These are phyloP conservation scores for Trametes cinnabarina DNA, from an alignment of 768 basidiomycete species.

Conservation along the genomic window DNA sequence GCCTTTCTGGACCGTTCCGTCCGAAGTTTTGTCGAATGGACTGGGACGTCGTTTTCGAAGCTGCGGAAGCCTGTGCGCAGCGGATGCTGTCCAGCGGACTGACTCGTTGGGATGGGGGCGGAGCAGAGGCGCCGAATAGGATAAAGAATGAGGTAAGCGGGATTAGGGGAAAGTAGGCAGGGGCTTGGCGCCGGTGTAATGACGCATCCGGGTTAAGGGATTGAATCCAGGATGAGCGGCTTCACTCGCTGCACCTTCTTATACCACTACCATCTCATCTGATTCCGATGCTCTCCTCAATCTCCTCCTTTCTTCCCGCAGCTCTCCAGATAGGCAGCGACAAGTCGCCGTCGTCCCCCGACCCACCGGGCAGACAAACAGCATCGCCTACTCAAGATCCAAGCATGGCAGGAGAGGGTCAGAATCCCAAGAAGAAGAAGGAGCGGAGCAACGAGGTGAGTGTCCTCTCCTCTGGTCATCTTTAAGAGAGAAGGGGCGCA, in stretches of 20 bases:
- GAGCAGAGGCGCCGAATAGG: background rate
- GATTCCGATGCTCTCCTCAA: slow-evolving; percentile 24
- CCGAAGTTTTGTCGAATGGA: too few species aligned
- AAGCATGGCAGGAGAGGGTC: slow-evolving; percentile 29
- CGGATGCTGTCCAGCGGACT: background rate
- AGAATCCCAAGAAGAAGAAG: slow-evolving; percentile 44
- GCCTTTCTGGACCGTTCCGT: too few species aligned
- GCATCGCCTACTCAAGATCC: slow-evolving; percentile 6
- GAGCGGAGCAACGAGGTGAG: slow-evolving; percentile 50
- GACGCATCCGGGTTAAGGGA: slow-evolving; percentile 7
- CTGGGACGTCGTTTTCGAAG: background rate
- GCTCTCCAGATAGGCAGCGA: slow-evolving; percentile 20
- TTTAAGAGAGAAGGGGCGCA: too few species aligned
- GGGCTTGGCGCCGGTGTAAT: slow-evolving; percentile 13
- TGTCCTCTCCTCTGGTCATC: background rate
- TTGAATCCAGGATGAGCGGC: slow-evolving; percentile 5
- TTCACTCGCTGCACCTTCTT: slow-evolving; percentile 1
- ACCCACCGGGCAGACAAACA: background rate
- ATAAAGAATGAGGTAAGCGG: background rate
- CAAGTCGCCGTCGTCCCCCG: slow-evolving; percentile 9
- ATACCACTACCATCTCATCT: slow-evolving; percentile 17
- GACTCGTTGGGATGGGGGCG: background rate
- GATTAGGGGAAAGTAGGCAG: background rate
- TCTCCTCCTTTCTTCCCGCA: slow-evolving; percentile 25
- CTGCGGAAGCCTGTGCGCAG: background rate